A percentile compares a stretch with the other conserved stretches of the same genome.
phyloP scores from a whole-genome alignment of 2,329 filamentous ascomycete genomes.

The Paraphaeosphaeria minitans region DNA sequence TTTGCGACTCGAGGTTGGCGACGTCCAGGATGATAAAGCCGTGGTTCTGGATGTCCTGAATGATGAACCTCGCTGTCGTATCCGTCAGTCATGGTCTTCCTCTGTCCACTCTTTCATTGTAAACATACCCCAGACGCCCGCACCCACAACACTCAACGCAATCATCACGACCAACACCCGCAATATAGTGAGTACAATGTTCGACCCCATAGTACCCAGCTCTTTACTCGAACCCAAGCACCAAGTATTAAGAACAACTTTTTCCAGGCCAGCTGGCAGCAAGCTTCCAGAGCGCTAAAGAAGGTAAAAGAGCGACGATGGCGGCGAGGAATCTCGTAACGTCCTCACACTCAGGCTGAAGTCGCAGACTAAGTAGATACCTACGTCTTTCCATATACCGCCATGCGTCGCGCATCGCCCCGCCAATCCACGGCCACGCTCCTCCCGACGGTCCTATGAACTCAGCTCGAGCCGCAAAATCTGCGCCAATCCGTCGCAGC shows the following conservation, averaged over 20 bases:
- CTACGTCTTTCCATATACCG: neutral
- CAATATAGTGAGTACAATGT: constrained; percentile 21
- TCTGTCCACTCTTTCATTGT: neutral
- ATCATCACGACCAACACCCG: constrained; percentile 30
- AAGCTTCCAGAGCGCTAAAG: constrained; percentile 32
- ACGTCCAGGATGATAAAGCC: constrained; percentile 22
- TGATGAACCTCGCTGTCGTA: constrained; percentile 21
- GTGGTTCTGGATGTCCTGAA: constrained; percentile 29
- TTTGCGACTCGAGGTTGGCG: constrained; percentile 14
- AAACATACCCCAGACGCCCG: constrained; percentile 34
- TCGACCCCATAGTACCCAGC: constrained; percentile 25
- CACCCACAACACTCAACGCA: constrained; percentile 26
- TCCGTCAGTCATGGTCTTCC: neutral
- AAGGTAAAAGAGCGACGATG: constrained; percentile 20
- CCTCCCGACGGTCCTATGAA: neutral
- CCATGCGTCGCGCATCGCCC: neutral
- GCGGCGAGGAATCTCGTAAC: constrained; percentile 4
- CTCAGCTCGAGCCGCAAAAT: neutral
- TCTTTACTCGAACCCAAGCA: neutral
- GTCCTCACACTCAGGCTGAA: constrained; percentile 16
- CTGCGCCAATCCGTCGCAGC: neutral
- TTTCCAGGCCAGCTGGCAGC: constrained; percentile 34
- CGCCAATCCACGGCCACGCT: constrained; percentile 1
- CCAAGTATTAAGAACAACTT: neutral
- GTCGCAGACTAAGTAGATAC: neutral